phyloP scores from a whole-genome alignment of 2,329 filamentous ascomycete species.

The Zymoseptoria passerinii region DNA sequence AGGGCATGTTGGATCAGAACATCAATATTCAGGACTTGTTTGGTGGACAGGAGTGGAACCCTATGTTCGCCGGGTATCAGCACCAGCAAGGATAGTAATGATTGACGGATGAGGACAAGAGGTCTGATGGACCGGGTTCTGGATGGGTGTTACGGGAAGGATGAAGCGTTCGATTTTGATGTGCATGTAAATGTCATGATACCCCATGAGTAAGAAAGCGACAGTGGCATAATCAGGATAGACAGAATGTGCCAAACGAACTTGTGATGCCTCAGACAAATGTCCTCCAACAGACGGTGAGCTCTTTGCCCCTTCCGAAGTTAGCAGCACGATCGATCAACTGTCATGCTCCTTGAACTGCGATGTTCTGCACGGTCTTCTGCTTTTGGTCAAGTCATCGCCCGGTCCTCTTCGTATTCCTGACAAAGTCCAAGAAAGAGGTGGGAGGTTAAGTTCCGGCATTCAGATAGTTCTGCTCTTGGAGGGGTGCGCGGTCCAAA shows the following conservation, averaged over 20 bases:
- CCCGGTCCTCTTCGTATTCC: not conserved
- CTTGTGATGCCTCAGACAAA: not conserved
- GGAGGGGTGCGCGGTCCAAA: not conserved
- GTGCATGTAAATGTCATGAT: not conserved
- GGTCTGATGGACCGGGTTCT: too few species aligned
- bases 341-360: not conserved
- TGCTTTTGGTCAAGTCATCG: not conserved
- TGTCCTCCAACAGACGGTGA: not conserved
- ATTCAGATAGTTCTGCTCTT: not conserved
- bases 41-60: conserved; percentile 31
- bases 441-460: not conserved
- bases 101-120: not conserved
- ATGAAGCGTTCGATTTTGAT: not conserved
- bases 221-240: not conserved
- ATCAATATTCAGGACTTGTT: conserved; percentile 33
- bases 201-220: not conserved
- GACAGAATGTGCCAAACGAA: not conserved
- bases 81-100: conserved; percentile 4
- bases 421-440: not conserved
- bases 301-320: too few species aligned
- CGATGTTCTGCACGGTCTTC: not conserved
- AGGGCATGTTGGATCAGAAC: conserved; percentile 20
- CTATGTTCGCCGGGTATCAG: conserved; percentile 20
- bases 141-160: too few species aligned
- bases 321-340: not conserved